These are phyloP conservation scores for Ogataea thermomethanolica DNA, from an alignment of 805 yeast species.

Conservation along the genomic window DNA sequence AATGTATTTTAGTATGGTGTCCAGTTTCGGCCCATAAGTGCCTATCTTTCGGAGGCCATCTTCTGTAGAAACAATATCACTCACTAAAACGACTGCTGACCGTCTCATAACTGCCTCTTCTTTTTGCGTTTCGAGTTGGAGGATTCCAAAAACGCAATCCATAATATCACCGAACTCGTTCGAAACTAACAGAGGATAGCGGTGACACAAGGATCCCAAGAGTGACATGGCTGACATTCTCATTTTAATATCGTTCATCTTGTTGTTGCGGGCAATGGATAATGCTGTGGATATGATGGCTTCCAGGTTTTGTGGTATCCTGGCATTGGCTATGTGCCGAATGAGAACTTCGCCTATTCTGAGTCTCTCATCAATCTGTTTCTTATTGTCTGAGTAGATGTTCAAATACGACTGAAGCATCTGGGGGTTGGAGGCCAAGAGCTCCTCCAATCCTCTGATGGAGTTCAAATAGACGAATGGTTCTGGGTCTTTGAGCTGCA, in stretches of 20 bases:
- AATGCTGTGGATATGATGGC: constrained; percentile 44
- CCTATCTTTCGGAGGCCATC: constrained; percentile 50
- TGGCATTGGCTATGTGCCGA: constrained; percentile 51
- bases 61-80: constrained; percentile 48
- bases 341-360: constrained; percentile 79
- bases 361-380: constrained; percentile 59
- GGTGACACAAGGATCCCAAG: constrained; percentile 65
- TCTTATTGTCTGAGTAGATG: constrained; percentile 11
- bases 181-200: constrained; percentile 52
- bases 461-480: constrained; percentile 85
- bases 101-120: constrained; percentile 63
- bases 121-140: constrained; percentile 50
- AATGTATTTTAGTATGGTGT: constrained; percentile 42
- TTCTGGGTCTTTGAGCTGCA: constrained; percentile 70
- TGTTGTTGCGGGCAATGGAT: constrained; percentile 19
- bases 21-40: constrained; percentile 42
- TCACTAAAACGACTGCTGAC: constrained; percentile 66
- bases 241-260: constrained; percentile 48
- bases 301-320: constrained; percentile 28
- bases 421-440: constrained; percentile 42
- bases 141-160: constrained; percentile 75
- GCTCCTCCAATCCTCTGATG: constrained; percentile 68
- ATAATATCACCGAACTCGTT: constrained; percentile 51
- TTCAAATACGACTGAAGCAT: constrained; percentile 15
- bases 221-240: constrained; percentile 87